phyloP scores from a whole-genome alignment of 495 filamentous ascomycete species.

The Aspergillus incahuasiensis region DNA sequence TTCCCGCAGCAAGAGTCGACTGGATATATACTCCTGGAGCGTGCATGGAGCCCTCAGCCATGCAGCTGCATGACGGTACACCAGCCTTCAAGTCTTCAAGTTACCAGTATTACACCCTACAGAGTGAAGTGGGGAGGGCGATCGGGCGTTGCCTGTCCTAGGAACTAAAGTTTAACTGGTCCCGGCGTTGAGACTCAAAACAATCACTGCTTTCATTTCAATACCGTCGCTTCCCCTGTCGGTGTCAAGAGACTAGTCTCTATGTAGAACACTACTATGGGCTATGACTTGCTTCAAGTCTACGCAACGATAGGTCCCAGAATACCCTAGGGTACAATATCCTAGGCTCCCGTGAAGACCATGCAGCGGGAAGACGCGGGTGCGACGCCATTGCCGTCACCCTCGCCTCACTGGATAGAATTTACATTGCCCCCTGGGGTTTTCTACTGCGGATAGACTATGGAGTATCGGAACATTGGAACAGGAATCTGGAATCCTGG shows the following conservation, averaged over 20 bases:
- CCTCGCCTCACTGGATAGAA: not conserved
- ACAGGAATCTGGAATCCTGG: conserved; percentile 2
- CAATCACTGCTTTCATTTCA: conserved; percentile 1
- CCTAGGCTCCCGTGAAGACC: conserved; percentile 5
- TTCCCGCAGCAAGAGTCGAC: not conserved
- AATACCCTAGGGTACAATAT: not conserved
- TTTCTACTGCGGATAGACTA: conserved; percentile 2
- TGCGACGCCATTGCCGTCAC: conserved; percentile 17
- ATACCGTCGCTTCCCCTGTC: not conserved
- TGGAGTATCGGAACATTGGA: no score
- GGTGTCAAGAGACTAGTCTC: conserved; percentile 4
- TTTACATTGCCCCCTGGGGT: not conserved
- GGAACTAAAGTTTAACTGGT: conserved; percentile 10
- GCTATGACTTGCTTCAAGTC: conserved; percentile 3
- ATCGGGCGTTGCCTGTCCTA: conserved; percentile 20
- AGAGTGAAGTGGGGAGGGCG: conserved; percentile 15
- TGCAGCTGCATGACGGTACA: not conserved
- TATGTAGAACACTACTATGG: no score
- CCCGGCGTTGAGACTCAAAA: conserved; percentile 8
- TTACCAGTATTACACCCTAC: not conserved
- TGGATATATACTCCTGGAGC: not conserved
- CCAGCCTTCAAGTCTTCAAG: no score
- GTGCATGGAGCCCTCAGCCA: not conserved
- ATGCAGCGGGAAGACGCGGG: conserved; percentile 23
- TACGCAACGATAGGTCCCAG: conserved; percentile 5